phyloP scores from a whole-genome alignment of 139 green algal genomes.

The Limnomonas spitsbergensis region DNA sequence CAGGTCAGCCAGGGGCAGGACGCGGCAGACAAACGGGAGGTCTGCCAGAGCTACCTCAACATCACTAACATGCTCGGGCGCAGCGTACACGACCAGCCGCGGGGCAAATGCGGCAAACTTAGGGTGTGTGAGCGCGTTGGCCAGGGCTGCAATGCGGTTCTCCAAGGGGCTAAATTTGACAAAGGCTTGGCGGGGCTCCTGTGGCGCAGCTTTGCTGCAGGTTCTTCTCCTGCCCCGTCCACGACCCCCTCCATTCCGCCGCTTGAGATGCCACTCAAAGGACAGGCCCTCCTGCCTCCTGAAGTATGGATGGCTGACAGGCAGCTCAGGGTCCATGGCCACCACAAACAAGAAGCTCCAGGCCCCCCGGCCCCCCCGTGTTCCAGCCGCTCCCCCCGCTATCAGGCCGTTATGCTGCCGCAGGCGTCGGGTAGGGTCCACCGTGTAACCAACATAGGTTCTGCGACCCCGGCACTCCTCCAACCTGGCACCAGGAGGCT shows the following conservation, averaged over 20 bases:
- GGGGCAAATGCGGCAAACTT: background rate
- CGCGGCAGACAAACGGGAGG: background rate
- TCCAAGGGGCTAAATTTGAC: too few relatives aligned
- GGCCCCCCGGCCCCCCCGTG: background rate
- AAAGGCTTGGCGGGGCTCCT: background rate
- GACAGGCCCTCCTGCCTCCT: background rate
- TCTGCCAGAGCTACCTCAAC: background rate
- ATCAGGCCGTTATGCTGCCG: slow-evolving; percentile 1
- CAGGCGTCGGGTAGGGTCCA: background rate
- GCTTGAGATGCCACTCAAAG: slow-evolving; percentile 9
- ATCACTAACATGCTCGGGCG: background rate
- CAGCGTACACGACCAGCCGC: background rate
- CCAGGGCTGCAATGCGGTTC: background rate
- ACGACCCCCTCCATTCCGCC: background rate
- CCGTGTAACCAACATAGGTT: slow-evolving; percentile 11
- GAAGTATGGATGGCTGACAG: background rate
- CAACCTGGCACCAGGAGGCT: background rate
- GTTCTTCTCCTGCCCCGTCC: background rate
- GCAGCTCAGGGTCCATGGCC: background rate
- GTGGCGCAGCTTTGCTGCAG: background rate
- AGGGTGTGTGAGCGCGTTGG: background rate
- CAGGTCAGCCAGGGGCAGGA: background rate
- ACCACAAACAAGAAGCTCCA: background rate
- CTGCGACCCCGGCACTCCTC: too few relatives aligned
- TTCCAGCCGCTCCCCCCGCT: background rate